phyloP scores from a whole-genome alignment of 495 filamentous ascomycete genomes.

The Halenospora varia region DNA sequence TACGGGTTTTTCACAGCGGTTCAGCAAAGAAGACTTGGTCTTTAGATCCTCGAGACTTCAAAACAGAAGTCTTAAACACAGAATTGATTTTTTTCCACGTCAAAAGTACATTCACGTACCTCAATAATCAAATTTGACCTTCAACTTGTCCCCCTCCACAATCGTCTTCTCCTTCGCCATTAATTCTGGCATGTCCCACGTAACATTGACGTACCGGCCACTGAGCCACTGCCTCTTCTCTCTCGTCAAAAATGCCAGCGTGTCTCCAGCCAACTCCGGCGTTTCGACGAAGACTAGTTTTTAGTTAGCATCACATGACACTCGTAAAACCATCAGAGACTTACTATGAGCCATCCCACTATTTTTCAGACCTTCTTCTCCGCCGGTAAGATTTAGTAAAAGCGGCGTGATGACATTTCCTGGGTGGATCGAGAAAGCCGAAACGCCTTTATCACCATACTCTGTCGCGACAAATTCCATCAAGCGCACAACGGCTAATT shows the following conservation, averaged over 20 bases:
- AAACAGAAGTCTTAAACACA: too few species aligned
- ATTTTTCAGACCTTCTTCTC: conserved; percentile 12
- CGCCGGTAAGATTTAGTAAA: conserved; percentile 35
- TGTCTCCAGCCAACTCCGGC: conserved; percentile 41
- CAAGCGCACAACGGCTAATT: conserved; percentile 46
- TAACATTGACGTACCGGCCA: conserved; percentile 44
- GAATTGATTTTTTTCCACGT: too few species aligned
- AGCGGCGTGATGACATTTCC: conserved; percentile 44
- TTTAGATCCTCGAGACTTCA: too few species aligned
- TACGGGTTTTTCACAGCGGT: too few species aligned
- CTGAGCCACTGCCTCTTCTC: conserved; percentile 46
- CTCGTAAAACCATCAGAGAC: conserved; percentile 15
- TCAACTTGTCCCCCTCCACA: conserved; percentile 41
- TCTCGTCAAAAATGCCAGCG: conserved; percentile 42
- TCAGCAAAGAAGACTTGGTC: too few species aligned
- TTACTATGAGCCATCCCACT: conserved; percentile 6
- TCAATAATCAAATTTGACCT: conserved; percentile 16
- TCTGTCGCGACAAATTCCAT: conserved; percentile 41
- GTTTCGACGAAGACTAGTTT: conserved; percentile 36
- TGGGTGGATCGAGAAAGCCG: conserved; percentile 46
- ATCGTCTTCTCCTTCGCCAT: conserved; percentile 40
- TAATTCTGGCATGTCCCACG: conserved; percentile 47
- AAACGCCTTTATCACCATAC: conserved; percentile 41
- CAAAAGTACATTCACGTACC: too few species aligned
- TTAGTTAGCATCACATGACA: conserved; percentile 11